Evolutionary conservation across 164 flowering plant species (phyloP).

Genomic region (Nymphaea thermarum): DNA sequence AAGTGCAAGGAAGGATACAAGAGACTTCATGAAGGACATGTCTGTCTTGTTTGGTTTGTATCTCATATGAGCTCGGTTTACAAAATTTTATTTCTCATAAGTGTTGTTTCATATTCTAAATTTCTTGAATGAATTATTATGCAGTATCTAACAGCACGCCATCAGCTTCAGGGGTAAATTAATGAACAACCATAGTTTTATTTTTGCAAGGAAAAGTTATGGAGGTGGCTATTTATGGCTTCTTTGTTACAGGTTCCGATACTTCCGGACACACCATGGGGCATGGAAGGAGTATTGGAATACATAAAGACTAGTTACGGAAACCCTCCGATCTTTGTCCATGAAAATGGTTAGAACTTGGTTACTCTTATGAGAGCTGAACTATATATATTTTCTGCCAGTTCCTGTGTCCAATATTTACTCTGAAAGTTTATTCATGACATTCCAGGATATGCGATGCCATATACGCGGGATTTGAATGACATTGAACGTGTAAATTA

Average conservation of each 20-base stretch:
- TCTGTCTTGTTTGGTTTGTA: slow-evolving; percentile 10
- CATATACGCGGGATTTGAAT: background rate
- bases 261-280: slow-evolving; percentile 18
- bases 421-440: background rate
- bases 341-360: slow-evolving; percentile 6
- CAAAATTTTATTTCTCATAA: background rate
- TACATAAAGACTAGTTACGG: slow-evolving; percentile 2
- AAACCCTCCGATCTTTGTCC: slow-evolving; percentile 7
- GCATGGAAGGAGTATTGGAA: slow-evolving; percentile 2
- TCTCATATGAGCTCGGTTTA: background rate
- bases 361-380: background rate
- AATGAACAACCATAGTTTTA: background rate
- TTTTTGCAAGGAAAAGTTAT: background rate
- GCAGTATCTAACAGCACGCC: background rate
- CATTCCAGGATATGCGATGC: background rate
- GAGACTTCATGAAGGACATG: slow-evolving; percentile 28
- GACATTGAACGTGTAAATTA: background rate
- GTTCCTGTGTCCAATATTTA: background rate
- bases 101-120: background rate
- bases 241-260: background rate
- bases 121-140: no score
- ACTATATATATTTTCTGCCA: background rate
- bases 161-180: background rate
- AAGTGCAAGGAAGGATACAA: slow-evolving; percentile 14
- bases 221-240: background rate